Evolutionary conservation across 768 basidiomycete species (phyloP).

Genomic region (Lanmaoa pseudosensibilis): DNA sequence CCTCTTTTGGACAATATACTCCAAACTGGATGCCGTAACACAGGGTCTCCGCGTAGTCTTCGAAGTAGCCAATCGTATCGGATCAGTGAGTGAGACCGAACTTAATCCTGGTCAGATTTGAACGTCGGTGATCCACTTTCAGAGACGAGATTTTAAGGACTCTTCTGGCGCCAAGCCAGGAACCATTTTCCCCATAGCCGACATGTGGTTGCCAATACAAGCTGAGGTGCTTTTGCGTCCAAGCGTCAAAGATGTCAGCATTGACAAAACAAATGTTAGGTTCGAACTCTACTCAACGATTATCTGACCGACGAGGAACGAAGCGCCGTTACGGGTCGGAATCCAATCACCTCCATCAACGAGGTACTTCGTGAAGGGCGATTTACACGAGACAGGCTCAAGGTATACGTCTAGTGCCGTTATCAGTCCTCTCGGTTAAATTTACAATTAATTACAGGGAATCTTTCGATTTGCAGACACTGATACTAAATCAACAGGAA

Average conservation of each 20-base stretch:
- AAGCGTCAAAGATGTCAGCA: neutral
- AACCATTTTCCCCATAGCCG: slow-evolving; percentile 76
- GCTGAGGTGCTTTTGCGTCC: slow-evolving; percentile 59
- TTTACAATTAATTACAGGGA: slow-evolving; percentile 46
- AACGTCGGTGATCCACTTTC: slow-evolving; percentile 4
- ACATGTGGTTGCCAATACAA: slow-evolving; percentile 88
- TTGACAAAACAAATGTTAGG: slow-evolving; percentile 43
- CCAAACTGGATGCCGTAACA: slow-evolving; percentile 89
- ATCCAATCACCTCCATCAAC: slow-evolving; percentile 91
- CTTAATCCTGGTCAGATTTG: neutral
- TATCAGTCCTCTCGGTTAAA: neutral
- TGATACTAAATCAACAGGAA: slow-evolving; percentile 69
- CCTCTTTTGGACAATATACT: slow-evolving; percentile 96
- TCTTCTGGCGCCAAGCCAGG: slow-evolving; percentile 75
- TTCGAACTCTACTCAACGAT: slow-evolving; percentile 79
- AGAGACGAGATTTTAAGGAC: slow-evolving; percentile 93
- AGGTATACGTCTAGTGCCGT: slow-evolving; percentile 45
- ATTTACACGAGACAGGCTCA: slow-evolving; percentile 73
- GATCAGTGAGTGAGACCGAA: slow-evolving; percentile 61
- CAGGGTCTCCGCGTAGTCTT: slow-evolving; percentile 89
- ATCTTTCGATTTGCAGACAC: slow-evolving; percentile 93
- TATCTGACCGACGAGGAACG: slow-evolving; percentile 93
- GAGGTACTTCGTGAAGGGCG: slow-evolving; percentile 87
- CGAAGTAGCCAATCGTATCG: slow-evolving; percentile 89
- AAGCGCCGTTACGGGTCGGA: slow-evolving; percentile 73